Base-by-base conservation (phyloP, 345 rosid species). In the Salix dunnii region DNA sequence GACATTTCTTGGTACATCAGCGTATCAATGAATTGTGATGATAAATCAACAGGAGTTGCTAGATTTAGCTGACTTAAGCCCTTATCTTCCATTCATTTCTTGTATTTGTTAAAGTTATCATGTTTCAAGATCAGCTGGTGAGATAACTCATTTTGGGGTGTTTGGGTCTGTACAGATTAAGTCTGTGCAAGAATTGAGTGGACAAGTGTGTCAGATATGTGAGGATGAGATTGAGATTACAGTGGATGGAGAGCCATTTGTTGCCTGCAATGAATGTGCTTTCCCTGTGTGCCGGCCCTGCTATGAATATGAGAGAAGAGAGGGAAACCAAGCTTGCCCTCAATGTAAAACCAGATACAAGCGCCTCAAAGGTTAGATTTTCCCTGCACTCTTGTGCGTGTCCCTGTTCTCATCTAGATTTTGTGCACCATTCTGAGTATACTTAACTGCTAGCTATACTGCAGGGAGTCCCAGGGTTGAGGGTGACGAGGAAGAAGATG, bases 201-300 rank as follows among this genome's bases (percentile, higher is more conserved):
- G 95, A 18, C 97, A 91, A 80, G 90, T 83, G 68, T 95, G 99
- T 80, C 94, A 91, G 78, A 95, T 95, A 31, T 95, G 99, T 82
- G 93, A 90, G 36, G 99, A 95, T 69, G 96, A 90, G 78, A 90
- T 95, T 61, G 97, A 93, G 81, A 53, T 95, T 63, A 84, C 93
- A 0, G 92, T 84, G 30, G 89, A 83, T 27, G 86, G 90, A 31
- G 99, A 95, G 88, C 86, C 82, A 61, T 95, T 95, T 36, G 97
- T 95, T 81, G 99, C 99, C 23, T 95, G 99, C 88, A 95, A 95
- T 36, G 98, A 94, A 84, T 94, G 98, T 77, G 98, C 97, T 72
- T 94, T 94, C 81, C 98, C 98, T n/a, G 97, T 95, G 63, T 95
- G 99, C 81, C 86, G 95, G 77, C 90, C 94, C 61, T 93, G 99